Percentiles rank a stretch among this genome's conserved stretches.
These are phyloP conservation scores for Coemansia biformis DNA, from an alignment of 192 early-diverging fungal genomes.

Conservation along the genomic window DNA sequence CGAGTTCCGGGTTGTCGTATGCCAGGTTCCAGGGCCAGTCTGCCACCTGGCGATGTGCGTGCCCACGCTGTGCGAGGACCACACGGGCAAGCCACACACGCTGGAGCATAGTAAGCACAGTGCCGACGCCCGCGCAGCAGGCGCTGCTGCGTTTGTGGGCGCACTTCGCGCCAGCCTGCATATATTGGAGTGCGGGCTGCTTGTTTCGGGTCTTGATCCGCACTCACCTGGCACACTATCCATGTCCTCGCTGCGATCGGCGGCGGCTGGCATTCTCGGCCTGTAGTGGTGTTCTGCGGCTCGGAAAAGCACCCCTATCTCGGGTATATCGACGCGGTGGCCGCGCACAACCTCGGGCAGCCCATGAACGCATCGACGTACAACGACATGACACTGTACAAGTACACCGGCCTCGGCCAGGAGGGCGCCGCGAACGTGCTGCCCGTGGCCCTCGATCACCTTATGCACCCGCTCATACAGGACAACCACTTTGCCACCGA, in stretches of 20 bases:
- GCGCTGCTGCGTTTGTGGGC: too few species aligned
- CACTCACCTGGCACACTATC: too few species aligned
- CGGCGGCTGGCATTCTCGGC: too few species aligned
- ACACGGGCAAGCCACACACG: conserved; percentile 76
- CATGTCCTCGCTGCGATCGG: too few species aligned
- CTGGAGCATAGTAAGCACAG: conserved; percentile 60
- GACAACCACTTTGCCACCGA: conserved; percentile 74
- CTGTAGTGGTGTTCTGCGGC: conserved; percentile 77
- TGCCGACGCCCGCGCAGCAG: too few species aligned
- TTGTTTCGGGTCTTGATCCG: background rate
- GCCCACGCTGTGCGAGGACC: conserved; percentile 64
- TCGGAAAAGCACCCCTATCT: conserved; percentile 62
- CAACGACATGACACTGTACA: conserved; percentile 65
- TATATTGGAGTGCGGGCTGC: conserved; percentile 8
- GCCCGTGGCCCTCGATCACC: conserved; percentile 76
- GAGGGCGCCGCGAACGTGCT: conserved; percentile 71
- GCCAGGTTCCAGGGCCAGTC: conserved; percentile 63
- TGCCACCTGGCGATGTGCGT: conserved; percentile 61
- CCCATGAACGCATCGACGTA: conserved; percentile 67
- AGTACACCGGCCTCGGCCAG: conserved; percentile 59
- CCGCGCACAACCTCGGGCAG: conserved; percentile 66
- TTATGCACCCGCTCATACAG: conserved; percentile 67
- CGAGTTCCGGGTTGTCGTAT: conserved; percentile 62
- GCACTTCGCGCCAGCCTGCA: conserved; percentile 9
- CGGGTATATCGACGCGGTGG: conserved; percentile 71